Conservation (phyloP, 768 basidiomycete genomes). For the Kwoniella sp. region DNA sequence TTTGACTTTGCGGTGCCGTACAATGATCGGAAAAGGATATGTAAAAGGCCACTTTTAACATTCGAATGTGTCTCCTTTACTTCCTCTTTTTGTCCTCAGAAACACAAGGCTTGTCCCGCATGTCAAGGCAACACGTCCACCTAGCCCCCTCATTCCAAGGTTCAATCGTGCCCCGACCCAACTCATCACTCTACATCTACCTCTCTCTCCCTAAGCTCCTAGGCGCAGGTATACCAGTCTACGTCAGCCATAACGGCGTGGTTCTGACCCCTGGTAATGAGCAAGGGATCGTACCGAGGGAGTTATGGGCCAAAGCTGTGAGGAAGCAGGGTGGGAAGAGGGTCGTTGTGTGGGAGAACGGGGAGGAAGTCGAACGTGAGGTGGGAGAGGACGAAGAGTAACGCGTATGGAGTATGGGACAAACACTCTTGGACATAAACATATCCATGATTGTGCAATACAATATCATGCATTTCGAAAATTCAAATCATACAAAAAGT, state of each 20-base stretch:
- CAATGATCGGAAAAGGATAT: too few relatives aligned
- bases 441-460: too few relatives aligned
- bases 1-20: too few relatives aligned
- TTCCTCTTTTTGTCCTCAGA: not conserved
- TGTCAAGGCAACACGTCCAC: slow-evolving; percentile 90
- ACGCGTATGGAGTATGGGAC: not conserved
- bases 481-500: too few relatives aligned
- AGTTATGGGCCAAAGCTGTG: slow-evolving; percentile 73
- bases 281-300: slow-evolving; percentile 64
- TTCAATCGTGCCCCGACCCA: slow-evolving; percentile 69
- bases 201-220: slow-evolving; percentile 66
- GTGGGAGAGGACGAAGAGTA: slow-evolving; percentile 10
- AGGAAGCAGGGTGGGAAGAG: slow-evolving; percentile 35
- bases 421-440: not conserved
- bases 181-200: slow-evolving; percentile 77
- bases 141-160: slow-evolving; percentile 73
- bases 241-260: slow-evolving; percentile 82
- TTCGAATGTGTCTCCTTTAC: too few relatives aligned
- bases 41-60: too few relatives aligned
- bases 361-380: slow-evolving; percentile 25
- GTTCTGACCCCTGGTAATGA: slow-evolving; percentile 78
- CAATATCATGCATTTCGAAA: slow-evolving; percentile 12
- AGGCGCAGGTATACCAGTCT: slow-evolving; percentile 60
- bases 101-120: slow-evolving; percentile 70
- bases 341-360: slow-evolving; percentile 35